A percentile compares a stretch with the other conserved stretches of the same genome.
These are phyloP conservation scores for Trametes maxima DNA, from an alignment of 768 basidiomycete species.

Conservation along the genomic window DNA sequence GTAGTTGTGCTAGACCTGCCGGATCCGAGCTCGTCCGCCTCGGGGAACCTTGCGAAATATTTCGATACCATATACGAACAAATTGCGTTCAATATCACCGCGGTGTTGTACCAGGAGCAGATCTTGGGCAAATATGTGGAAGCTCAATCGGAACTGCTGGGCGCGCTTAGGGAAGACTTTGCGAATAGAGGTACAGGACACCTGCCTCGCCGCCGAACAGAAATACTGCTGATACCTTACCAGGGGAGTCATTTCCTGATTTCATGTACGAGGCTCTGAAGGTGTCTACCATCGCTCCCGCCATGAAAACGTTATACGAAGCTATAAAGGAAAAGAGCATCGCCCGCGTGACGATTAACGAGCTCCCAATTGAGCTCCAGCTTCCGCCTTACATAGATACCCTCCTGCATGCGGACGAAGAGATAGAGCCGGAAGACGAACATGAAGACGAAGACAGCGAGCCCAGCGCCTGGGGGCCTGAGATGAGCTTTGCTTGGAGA, in stretches of 20 bases:
- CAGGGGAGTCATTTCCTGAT: conserved; percentile 57
- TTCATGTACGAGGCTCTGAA: conserved; percentile 62
- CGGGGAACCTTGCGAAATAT: conserved; percentile 75
- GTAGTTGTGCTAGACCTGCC: conserved; percentile 87
- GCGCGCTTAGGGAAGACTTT: conserved; percentile 69
- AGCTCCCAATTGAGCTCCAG: conserved; percentile 82
- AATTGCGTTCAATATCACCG: conserved; percentile 86
- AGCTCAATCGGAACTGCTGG: conserved; percentile 71
- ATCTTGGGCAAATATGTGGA: conserved; percentile 86
- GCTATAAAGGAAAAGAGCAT: conserved; percentile 75
- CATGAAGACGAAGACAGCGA: conserved; percentile 42
- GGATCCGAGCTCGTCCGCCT: conserved; percentile 84
- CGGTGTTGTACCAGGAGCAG: conserved; percentile 92
- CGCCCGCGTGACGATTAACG: conserved; percentile 76
- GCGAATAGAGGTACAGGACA: conserved; percentile 56
- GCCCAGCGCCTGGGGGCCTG: conserved; percentile 59
- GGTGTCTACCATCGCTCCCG: conserved; percentile 69
- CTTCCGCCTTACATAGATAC: conserved; percentile 80
- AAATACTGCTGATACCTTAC: background rate
- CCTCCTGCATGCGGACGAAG: conserved; percentile 67
- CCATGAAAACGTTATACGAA: conserved; percentile 81
- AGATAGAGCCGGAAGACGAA: conserved; percentile 53
- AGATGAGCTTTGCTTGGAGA: conserved; percentile 72
- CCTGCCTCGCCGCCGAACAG: background rate
- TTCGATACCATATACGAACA: conserved; percentile 89